Conservation (phyloP, 208 protist genomes). For the Trypanosoma brucei region DNA sequence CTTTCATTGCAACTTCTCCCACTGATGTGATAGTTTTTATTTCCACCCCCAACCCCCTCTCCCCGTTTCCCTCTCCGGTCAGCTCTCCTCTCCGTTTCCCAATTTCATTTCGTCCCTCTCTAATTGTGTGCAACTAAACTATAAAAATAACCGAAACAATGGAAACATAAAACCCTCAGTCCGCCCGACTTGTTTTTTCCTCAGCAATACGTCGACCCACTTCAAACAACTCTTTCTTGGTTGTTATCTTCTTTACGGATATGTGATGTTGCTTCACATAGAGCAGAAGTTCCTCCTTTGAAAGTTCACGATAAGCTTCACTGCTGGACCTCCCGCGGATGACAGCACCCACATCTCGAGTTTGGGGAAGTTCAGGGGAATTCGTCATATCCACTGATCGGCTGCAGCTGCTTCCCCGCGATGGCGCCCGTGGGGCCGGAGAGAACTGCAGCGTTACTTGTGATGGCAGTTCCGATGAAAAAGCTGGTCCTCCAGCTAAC, state of each 20-base stretch:
- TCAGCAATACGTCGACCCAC: conserved; percentile 34
- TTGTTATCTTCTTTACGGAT: conserved; percentile 28
- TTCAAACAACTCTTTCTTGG: conserved; percentile 56
- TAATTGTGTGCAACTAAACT: too few species aligned
- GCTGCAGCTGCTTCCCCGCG: not conserved
- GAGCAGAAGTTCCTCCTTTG: conserved; percentile 36
- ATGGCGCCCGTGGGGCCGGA: not conserved
- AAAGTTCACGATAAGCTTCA: conserved; percentile 10
- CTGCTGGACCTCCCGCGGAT: conserved; percentile 13
- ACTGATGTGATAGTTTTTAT: too few species aligned
- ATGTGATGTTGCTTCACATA: conserved; percentile 50
- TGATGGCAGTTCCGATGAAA: too few species aligned
- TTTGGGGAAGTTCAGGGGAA: not conserved
- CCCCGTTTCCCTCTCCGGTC: too few species aligned
- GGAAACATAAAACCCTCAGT: too few species aligned
- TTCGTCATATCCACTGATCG: not conserved
- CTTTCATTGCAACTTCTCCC: too few species aligned
- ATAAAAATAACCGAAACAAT: too few species aligned
- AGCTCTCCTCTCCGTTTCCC: too few species aligned
- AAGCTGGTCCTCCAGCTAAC: too few species aligned
- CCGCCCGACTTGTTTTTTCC: not conserved
- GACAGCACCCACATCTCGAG: conserved; percentile 8
- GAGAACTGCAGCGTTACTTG: too few species aligned
- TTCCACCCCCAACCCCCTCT: too few species aligned
- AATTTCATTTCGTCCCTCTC: too few species aligned